These are phyloP conservation scores for Aspergillus luchuensis DNA, from an alignment of 2,329 filamentous ascomycete species.

Conservation along the genomic window DNA sequence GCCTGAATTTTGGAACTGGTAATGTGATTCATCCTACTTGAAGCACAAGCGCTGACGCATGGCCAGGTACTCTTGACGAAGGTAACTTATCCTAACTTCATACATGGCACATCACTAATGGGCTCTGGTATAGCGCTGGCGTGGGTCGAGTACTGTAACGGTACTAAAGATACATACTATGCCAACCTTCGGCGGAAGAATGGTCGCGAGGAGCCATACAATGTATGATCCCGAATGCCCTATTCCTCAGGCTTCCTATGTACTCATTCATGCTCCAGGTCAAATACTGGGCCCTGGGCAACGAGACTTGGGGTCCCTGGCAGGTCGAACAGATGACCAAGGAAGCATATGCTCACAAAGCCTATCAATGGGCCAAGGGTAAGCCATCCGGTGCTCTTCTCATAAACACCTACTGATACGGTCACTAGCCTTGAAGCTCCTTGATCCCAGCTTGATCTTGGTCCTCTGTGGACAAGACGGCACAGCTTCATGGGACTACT, in stretches of 20 bases:
- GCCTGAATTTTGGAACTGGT: conserved; percentile 79
- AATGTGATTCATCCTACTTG: conserved; percentile 31
- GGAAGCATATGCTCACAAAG: conserved; percentile 60
- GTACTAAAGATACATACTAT: conserved; percentile 74
- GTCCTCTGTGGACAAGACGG: conserved; percentile 75
- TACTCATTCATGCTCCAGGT: conserved; percentile 42
- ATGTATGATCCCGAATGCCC: conserved; percentile 41
- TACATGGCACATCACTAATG: background rate
- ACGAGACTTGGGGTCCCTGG: conserved; percentile 66
- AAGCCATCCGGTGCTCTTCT: background rate
- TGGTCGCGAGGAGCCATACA: conserved; percentile 75
- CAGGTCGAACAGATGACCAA: conserved; percentile 62
- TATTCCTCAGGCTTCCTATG: background rate
- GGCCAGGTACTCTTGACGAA: conserved; percentile 51
- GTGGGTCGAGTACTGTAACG: conserved; percentile 88
- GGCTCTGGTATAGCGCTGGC: conserved; percentile 55
- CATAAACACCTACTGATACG: conserved; percentile 2
- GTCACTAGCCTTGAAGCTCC: conserved; percentile 40
- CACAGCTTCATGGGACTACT: conserved; percentile 69
- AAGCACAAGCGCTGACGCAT: background rate
- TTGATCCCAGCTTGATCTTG: conserved; percentile 67
- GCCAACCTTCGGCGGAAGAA: conserved; percentile 77
- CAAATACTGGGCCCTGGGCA: conserved; percentile 85
- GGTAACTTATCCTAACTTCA: conserved; percentile 34
- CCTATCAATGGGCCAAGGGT: conserved; percentile 62